phyloP scores from a whole-genome alignment of 208 protist genomes.

The Leishmania guyanensis region DNA sequence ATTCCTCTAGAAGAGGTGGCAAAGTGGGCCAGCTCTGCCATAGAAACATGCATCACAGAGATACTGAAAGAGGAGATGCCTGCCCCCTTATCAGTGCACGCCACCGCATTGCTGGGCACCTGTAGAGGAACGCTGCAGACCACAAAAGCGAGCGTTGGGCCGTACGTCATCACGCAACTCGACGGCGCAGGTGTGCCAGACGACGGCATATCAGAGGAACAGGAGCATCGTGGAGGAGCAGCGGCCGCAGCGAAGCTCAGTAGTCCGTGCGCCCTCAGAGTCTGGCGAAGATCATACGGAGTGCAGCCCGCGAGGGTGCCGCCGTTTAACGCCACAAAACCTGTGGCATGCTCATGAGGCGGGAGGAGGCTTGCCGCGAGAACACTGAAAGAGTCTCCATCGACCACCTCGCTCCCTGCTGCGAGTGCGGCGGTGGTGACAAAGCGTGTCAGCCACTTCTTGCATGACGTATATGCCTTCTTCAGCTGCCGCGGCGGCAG shows the following conservation, averaged over 20 bases:
- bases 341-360: conserved; percentile 16
- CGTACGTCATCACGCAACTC: conserved; percentile 14
- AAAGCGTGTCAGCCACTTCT: conserved; percentile 30
- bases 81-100: neutral
- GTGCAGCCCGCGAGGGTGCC: conserved; percentile 53
- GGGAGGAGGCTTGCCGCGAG: neutral
- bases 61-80: neutral
- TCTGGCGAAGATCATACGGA: conserved; percentile 42
- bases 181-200: neutral
- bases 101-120: neutral
- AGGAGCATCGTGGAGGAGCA: neutral
- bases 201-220: neutral
- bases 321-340: conserved; percentile 66
- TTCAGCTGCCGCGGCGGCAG: conserved; percentile 29
- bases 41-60: neutral
- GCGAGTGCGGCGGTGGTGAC: neutral
- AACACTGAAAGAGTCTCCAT: neutral
- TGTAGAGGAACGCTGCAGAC: conserved; percentile 17
- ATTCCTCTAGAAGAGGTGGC: neutral
- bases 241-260: conserved; percentile 13
- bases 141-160: conserved; percentile 41
- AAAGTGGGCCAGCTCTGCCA: neutral
- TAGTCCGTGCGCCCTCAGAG: conserved; percentile 22
- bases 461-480: conserved; percentile 19
- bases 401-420: neutral